These are phyloP conservation scores for Candida wancherniae DNA, from an alignment of 805 yeast species.

Conservation along the genomic window DNA sequence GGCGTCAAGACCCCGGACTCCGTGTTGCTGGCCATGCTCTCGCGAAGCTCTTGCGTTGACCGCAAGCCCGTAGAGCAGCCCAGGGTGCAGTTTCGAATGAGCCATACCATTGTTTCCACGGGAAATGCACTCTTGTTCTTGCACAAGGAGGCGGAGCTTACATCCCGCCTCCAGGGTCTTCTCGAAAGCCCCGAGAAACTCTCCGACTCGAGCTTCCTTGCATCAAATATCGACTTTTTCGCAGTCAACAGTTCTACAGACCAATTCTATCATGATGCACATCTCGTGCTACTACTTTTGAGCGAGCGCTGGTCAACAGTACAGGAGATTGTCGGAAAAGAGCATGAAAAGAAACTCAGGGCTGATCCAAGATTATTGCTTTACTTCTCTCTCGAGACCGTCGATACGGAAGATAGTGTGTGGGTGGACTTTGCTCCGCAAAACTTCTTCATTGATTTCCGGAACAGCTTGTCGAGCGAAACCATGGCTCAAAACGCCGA, in stretches of 20 bases:
- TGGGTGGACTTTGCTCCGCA: constrained; percentile 7
- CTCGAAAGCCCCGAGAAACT: not conserved
- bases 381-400: constrained; percentile 1
- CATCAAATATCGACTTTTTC: not conserved
- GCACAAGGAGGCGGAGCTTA: constrained; percentile 2
- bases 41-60: constrained; percentile 2
- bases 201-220: not conserved
- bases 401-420: constrained; percentile 1
- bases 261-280: not conserved
- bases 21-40: constrained; percentile 9
- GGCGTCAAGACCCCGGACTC: constrained; percentile 6
- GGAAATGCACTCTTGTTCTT: constrained; percentile 5
- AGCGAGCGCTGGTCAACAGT: constrained; percentile 2
- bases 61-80: constrained; percentile 3
- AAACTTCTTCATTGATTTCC: constrained; percentile 2
- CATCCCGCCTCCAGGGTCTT: not conserved
- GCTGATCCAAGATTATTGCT: constrained; percentile 13
- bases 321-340: not conserved
- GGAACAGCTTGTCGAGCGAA: not conserved
- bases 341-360: not conserved
- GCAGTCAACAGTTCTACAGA: not conserved
- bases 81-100: constrained; percentile 2
- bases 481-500: not conserved
- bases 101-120: constrained; percentile 6
- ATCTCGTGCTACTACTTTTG: constrained; percentile 7